These are phyloP conservation scores for Phaeotremella skinneri DNA, from an alignment of 768 basidiomycete genomes.

Conservation along the genomic window DNA sequence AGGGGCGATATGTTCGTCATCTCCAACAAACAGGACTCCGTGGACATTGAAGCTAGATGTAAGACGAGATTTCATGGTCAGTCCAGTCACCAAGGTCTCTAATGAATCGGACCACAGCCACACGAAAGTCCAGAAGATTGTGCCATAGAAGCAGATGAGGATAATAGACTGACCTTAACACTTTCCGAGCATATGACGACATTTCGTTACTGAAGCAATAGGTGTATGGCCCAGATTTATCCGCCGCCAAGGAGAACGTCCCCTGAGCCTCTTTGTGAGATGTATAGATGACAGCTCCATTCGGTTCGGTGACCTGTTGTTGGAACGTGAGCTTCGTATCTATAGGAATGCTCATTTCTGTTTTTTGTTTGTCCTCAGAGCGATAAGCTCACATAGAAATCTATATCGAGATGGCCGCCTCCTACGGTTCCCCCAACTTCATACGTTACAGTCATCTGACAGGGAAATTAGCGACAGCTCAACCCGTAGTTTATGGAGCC, in stretches of 20 bases:
- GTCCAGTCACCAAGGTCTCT: no score
- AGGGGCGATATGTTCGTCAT: conserved; percentile 82
- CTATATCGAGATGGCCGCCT: conserved; percentile 93
- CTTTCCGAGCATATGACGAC: conserved; percentile 93
- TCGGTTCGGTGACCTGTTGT: conserved; percentile 74
- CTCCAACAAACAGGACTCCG: conserved; percentile 87
- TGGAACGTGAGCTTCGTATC: neutral
- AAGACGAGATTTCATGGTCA: no score
- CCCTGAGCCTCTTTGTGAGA: conserved; percentile 87
- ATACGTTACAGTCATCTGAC: conserved; percentile 98
- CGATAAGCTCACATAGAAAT: conserved; percentile 75
- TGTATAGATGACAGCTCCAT: conserved; percentile 65
- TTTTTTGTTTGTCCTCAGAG: neutral
- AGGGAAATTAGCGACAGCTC: neutral
- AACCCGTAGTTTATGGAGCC: no score
- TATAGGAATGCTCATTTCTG: no score
- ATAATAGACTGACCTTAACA: conserved; percentile 70
- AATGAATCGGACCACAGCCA: no score
- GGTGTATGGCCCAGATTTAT: conserved; percentile 79
- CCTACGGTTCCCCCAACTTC: conserved; percentile 74
- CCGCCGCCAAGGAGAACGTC: conserved; percentile 79
- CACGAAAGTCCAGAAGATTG: neutral
- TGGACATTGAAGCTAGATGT: conserved; percentile 97
- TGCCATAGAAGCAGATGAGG: neutral
- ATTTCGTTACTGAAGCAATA: conserved; percentile 99